Conservation (phyloP, 2,329 filamentous ascomycete species). For the Ascochyta koolunga region DNA sequence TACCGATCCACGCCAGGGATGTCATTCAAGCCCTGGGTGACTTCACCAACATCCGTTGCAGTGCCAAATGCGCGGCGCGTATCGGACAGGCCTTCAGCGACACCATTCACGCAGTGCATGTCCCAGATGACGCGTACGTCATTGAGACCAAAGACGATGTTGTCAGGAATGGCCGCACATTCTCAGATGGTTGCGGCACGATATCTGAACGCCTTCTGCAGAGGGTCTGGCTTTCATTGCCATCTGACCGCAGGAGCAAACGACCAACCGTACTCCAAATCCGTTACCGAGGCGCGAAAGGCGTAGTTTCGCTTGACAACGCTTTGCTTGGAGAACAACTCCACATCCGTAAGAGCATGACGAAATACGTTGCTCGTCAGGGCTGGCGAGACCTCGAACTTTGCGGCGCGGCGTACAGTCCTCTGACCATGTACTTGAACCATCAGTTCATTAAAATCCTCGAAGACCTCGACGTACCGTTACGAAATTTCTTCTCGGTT, state of each 20-base stretch:
- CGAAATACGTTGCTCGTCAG: conserved; percentile 69
- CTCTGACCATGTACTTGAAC: conserved; percentile 74
- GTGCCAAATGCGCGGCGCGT: conserved; percentile 64
- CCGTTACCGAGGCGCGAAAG: conserved; percentile 75
- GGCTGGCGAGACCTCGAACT: conserved; percentile 66
- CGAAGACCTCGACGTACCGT: conserved; percentile 72
- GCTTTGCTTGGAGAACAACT: conserved; percentile 63
- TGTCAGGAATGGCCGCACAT: conserved; percentile 63
- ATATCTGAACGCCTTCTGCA: conserved; percentile 67
- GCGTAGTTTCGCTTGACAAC: conserved; percentile 63
- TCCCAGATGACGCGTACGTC: conserved; percentile 56
- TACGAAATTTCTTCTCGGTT: conserved; percentile 65
- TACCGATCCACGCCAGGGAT: conserved; percentile 62
- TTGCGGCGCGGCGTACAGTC: conserved; percentile 70
- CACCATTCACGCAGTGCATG: conserved; percentile 69
- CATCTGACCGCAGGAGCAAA: conserved; percentile 44
- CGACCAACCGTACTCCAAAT: conserved; percentile 66
- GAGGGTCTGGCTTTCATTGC: conserved; percentile 65
- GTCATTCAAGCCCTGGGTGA: conserved; percentile 51
- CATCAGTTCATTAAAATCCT: conserved; percentile 84
- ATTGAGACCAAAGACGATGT: conserved; percentile 58
- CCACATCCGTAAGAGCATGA: conserved; percentile 74
- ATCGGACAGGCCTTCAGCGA: conserved; percentile 78
- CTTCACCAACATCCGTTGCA: conserved; percentile 57
- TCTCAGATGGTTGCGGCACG: conserved; percentile 81